Evolutionary conservation across 2,329 filamentous ascomycete species (phyloP), one percentile per base, ranked within the genome.

Genomic region (Arthroderma sp.): DNA sequence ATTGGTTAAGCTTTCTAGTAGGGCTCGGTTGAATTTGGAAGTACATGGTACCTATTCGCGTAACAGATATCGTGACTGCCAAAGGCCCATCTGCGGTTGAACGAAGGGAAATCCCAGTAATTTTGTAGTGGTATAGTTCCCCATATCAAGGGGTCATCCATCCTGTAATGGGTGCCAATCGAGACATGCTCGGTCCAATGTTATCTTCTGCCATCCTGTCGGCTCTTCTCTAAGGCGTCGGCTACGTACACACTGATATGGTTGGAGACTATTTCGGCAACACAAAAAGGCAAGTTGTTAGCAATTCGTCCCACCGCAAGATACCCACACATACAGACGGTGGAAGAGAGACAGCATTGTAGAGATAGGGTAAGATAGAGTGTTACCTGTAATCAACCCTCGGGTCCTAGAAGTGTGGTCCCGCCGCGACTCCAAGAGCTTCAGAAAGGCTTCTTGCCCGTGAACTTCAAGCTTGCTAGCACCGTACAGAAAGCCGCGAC

Each of bases 21-120:
- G 5, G 8, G 6, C 10, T 39, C 11, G 27, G 29, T 33, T 11
- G 39, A 28, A 29, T 7, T 40, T 40, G 27, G 33, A 22, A 30
- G 27, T 30, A 54, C 70, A 50, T 6, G 27, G 11, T 67, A 91
- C 86, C 78, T 81, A 59, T 86, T 89, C 56, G 81, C 82, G 64
- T 93, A 98, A 66, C 88, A 95, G 48, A 98, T 88, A 63, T 98
- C 91, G 62, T 95, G 86, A 56, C 87, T 93, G 27, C 86, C 91
- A 44, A 98, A 74, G 6, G 82, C 79, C 86, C 88, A 96, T 61
- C 91, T 78, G 57, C 87, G 73, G 59, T 88, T 91, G 54, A 59
- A 65, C 5, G 58, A 59, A 45, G 74, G 71, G 15, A 83, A 77
- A 48, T 80, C 77, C 56, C 83, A 78, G 51, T 77, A 69, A 58